A percentile compares a stretch with the other conserved stretches of the same genome.
phyloP scores from a whole-genome alignment of 441 rosid species.

The Metrosideros polymorpha region DNA sequence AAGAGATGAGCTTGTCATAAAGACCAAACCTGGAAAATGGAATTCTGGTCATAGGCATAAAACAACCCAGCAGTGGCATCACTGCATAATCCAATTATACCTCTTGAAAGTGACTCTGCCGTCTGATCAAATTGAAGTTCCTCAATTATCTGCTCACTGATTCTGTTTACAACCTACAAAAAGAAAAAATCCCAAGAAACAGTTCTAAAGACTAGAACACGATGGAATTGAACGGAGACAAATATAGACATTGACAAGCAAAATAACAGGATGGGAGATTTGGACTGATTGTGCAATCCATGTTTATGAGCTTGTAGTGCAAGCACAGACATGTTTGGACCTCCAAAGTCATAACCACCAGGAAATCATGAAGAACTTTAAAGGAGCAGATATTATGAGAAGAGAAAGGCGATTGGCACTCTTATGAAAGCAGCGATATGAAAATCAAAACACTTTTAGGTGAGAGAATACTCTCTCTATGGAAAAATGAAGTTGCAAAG shows the following conservation, averaged over 20 bases:
- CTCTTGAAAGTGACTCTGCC: constrained; percentile 77
- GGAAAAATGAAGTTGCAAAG: background rate
- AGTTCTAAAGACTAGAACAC: background rate
- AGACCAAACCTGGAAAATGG: constrained; percentile 78
- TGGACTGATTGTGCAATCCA: background rate
- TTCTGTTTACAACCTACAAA: constrained; percentile 88
- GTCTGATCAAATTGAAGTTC: constrained; percentile 96
- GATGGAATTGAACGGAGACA: background rate
- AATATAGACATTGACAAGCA: background rate
- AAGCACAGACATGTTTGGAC: background rate
- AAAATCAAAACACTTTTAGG: background rate
- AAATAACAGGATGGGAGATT: background rate
- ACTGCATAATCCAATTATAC: constrained; percentile 89
- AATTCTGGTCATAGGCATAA: constrained; percentile 96
- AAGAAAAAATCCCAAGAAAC: constrained; percentile 9
- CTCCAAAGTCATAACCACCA: background rate
- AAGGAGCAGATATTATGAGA: background rate
- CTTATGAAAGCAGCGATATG: background rate
- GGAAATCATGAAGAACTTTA: background rate
- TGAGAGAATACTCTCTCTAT: background rate
- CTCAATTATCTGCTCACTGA: constrained; percentile 90
- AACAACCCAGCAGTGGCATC: constrained; percentile 97
- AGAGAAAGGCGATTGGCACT: background rate
- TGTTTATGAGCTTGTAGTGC: background rate
- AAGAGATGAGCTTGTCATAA: constrained; percentile 5